Evolutionary conservation across 106 monocot species (phyloP).

Genomic region (Dactylorhiza incarnata): DNA sequence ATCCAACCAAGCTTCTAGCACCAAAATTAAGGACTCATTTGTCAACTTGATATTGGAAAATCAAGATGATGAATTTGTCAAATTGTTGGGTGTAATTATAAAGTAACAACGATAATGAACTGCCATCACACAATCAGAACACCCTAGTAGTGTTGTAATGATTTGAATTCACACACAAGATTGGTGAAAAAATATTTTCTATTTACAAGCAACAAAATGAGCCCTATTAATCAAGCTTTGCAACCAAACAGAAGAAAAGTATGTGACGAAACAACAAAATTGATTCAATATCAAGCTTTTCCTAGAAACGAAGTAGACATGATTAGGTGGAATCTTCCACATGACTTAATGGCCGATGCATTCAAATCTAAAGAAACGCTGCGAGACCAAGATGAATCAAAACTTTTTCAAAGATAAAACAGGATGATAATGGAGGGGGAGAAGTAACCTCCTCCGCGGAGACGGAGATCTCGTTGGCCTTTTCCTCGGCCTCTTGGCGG

Average conservation of each 20-base stretch:
- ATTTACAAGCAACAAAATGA: background rate
- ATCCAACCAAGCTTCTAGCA: no score
- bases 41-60: no score
- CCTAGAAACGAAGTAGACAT: background rate
- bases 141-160: no score
- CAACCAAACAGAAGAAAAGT: background rate
- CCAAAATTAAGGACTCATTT: no score
- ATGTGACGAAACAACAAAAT: background rate
- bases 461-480: constrained; percentile 74
- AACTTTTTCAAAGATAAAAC: background rate
- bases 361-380: background rate
- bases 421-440: background rate
- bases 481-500: constrained; percentile 87
- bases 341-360: background rate
- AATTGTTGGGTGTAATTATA: no score
- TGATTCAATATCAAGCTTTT: background rate
- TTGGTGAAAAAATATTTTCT: no score
- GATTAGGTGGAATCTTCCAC: background rate
- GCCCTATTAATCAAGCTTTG: background rate
- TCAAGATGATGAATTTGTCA: no score
- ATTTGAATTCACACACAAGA: no score
- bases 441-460: constrained; percentile 63
- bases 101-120: no score
- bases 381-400: background rate
- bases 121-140: no score